Evolutionary conservation across 208 protist species (phyloP).

Genomic region (Leishmania turanica): DNA sequence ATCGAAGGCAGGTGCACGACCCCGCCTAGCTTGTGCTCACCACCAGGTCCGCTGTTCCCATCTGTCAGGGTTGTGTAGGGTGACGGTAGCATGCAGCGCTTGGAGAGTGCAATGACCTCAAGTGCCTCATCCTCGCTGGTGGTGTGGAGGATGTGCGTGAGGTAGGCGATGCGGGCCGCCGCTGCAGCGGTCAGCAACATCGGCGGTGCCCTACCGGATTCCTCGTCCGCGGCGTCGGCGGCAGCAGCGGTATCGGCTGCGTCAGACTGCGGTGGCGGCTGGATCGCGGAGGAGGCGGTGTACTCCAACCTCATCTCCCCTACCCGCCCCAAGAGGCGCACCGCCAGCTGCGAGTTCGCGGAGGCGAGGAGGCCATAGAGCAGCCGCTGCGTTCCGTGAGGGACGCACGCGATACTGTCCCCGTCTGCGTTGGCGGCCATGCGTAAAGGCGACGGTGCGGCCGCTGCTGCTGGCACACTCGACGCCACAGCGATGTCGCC

Average conservation of each 20-base stretch:
- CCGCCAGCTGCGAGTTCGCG: slow-evolving; percentile 18
- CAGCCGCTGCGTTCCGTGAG: slow-evolving; percentile 36
- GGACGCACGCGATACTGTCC: slow-evolving; percentile 27
- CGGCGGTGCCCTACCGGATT: background rate
- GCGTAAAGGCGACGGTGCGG: slow-evolving; percentile 9
- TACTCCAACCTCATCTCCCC: slow-evolving; percentile 60
- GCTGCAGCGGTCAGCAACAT: slow-evolving; percentile 55
- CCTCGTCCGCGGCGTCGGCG: background rate
- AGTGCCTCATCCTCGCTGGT: slow-evolving; percentile 30
- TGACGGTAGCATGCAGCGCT: slow-evolving; percentile 39
- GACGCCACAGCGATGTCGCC: background rate
- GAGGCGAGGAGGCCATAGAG: slow-evolving; percentile 24
- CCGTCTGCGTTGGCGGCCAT: slow-evolving; percentile 18
- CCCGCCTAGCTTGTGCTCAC: slow-evolving; percentile 18
- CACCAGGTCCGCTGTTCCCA: slow-evolving; percentile 5
- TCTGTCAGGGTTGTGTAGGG: slow-evolving; percentile 63
- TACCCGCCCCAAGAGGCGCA: slow-evolving; percentile 51
- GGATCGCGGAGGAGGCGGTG: slow-evolving; percentile 32
- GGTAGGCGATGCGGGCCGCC: slow-evolving; percentile 42
- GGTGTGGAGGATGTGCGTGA: slow-evolving; percentile 29
- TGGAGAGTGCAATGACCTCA: slow-evolving; percentile 55
- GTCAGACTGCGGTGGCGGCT: slow-evolving; percentile 1
- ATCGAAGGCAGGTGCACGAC: slow-evolving; percentile 47
- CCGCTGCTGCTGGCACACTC: background rate
- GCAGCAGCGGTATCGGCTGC: slow-evolving; percentile 8